Percentiles rank a stretch among this genome's conserved stretches.
phyloP scores from a whole-genome alignment of 768 basidiomycete species.

The Termitomyces sp. region DNA sequence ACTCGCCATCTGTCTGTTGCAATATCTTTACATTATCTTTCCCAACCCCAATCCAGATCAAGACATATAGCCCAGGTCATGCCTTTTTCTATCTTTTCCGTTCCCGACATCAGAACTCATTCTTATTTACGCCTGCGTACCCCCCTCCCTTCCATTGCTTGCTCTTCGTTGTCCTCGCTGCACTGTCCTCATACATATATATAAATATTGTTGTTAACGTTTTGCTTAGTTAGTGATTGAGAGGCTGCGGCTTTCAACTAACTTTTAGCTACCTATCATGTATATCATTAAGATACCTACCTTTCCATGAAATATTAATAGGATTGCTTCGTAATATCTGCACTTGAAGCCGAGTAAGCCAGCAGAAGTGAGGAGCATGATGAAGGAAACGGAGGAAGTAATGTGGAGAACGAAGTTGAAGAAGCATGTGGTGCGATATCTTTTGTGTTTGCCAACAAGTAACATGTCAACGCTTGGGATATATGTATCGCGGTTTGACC shows the following conservation, averaged over 20 bases:
- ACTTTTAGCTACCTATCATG: conserved; percentile 18
- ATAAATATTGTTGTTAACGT: conserved; percentile 12
- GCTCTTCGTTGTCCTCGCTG: conserved; percentile 13
- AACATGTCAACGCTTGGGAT: too few relatives aligned
- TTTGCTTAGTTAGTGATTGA: conserved; percentile 16
- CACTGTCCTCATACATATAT: conserved; percentile 7
- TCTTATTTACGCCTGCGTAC: conserved; percentile 10
- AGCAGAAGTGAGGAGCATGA: too few relatives aligned
- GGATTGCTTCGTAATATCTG: conserved; percentile 2
- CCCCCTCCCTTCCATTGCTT: conserved; percentile 4
- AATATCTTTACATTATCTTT: conserved; percentile 17
- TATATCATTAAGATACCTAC: conserved; percentile 25
- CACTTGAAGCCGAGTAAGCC: not conserved
- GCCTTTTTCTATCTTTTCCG: conserved; percentile 5
- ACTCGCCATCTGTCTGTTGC: conserved; percentile 18
- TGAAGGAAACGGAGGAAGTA: too few relatives aligned
- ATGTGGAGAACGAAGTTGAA: too few relatives aligned
- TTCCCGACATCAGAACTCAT: conserved; percentile 9
- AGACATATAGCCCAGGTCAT: conserved; percentile 12
- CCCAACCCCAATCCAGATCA: conserved; percentile 10
- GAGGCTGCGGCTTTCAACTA: conserved; percentile 9
- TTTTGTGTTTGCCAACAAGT: too few relatives aligned
- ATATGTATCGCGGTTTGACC: too few relatives aligned
- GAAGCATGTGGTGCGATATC: too few relatives aligned
- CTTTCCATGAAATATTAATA: conserved; percentile 13